These are phyloP conservation scores for Penicillium sp. DNA, from an alignment of 2,329 filamentous ascomycete genomes.

Conservation along the genomic window DNA sequence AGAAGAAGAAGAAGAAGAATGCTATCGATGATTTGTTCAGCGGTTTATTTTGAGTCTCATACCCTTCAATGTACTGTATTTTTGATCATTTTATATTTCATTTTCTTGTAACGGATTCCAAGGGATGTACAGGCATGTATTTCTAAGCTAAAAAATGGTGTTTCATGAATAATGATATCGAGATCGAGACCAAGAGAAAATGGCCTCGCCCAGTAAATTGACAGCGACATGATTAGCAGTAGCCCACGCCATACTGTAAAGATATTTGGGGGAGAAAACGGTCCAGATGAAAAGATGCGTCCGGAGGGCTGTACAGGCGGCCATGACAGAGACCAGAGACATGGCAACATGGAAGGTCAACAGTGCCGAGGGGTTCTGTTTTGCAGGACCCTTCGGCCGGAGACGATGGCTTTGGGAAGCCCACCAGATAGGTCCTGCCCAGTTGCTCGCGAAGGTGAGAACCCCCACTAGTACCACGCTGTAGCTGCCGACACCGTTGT, in stretches of 20 bases:
- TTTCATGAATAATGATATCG: neutral
- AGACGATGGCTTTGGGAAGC: slow-evolving; percentile 55
- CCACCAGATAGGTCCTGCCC: slow-evolving; percentile 91
- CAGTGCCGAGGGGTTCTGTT: slow-evolving; percentile 54
- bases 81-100: neutral
- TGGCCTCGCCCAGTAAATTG: slow-evolving; percentile 60
- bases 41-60: slow-evolving; percentile 46
- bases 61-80: neutral
- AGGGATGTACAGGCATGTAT: neutral
- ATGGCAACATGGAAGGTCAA: slow-evolving; percentile 68
- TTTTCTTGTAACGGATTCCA: neutral
- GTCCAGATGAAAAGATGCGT: slow-evolving; percentile 98
- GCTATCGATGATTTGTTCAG: slow-evolving; percentile 73
- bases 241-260: slow-evolving; percentile 89
- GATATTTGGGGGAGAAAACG: slow-evolving; percentile 93
- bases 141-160: neutral
- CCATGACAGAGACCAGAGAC: slow-evolving; percentile 74
- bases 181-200: slow-evolving; percentile 9
- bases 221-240: slow-evolving; percentile 74
- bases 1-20: slow-evolving; percentile 58
- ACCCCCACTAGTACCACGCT: slow-evolving; percentile 76
- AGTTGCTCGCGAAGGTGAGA: slow-evolving; percentile 84
- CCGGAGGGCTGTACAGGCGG: slow-evolving; percentile 75
- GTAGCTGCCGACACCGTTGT: slow-evolving; percentile 85
- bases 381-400: slow-evolving; percentile 12